Conservation (phyloP, 768 basidiomycete genomes). For the Lentinula sp. region DNA sequence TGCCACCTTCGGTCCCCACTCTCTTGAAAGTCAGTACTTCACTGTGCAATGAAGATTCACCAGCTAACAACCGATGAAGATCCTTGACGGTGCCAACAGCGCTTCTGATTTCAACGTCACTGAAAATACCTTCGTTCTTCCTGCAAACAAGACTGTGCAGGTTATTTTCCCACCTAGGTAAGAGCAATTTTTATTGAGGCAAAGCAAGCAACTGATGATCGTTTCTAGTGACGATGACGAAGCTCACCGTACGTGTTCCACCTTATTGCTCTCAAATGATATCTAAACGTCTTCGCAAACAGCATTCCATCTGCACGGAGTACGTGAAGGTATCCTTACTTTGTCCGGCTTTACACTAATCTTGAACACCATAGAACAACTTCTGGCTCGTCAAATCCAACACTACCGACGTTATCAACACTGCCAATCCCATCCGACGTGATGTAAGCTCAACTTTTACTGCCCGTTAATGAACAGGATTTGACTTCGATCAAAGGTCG, state of each 20-base stretch:
- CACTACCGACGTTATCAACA: conserved; percentile 21
- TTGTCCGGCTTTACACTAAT: background rate
- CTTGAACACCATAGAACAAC: conserved; percentile 18
- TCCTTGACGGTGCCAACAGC: conserved; percentile 25
- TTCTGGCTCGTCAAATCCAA: conserved; percentile 37
- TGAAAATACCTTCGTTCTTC: conserved; percentile 33
- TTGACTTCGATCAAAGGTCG: conserved; percentile 6
- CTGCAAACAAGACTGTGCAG: conserved; percentile 30
- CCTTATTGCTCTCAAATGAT: background rate
- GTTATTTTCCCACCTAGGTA: conserved; percentile 23
- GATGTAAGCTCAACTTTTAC: conserved; percentile 11
- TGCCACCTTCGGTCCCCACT: conserved; percentile 18
- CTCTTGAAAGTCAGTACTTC: conserved; percentile 13
- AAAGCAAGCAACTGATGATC: background rate
- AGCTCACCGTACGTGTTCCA: conserved; percentile 14
- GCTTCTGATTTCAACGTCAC: conserved; percentile 22
- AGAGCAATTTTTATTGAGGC: background rate
- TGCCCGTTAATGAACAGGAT: background rate
- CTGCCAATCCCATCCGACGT: conserved; percentile 44
- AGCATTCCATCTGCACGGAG: conserved; percentile 23
- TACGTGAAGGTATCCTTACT: conserved; percentile 3
- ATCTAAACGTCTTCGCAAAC: background rate
- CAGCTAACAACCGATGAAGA: background rate
- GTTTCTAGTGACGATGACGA: conserved; percentile 18
- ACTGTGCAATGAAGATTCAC: background rate